phyloP scores from a whole-genome alignment of 805 yeast species.

The Candida maris region DNA sequence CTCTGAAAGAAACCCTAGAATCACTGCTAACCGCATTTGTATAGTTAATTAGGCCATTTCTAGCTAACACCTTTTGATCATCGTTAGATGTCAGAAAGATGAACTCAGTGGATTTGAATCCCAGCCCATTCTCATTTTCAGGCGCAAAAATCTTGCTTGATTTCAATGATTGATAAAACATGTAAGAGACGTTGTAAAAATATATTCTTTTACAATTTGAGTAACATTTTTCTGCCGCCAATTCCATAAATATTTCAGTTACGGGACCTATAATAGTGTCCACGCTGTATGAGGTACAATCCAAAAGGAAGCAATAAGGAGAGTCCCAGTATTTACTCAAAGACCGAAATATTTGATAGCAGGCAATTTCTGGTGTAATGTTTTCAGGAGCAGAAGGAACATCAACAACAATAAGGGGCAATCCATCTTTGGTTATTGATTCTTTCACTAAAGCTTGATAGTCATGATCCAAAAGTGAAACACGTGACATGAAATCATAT shows the following conservation, averaged over 20 bases:
- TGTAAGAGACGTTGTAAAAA: constrained; percentile 46
- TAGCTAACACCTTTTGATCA: constrained; percentile 40
- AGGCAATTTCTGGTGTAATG: constrained; percentile 45
- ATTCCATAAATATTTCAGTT: constrained; percentile 22
- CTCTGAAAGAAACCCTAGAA: constrained; percentile 49
- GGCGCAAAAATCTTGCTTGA: constrained; percentile 4
- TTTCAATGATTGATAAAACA: constrained; percentile 17
- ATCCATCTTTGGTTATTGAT: constrained; percentile 67
- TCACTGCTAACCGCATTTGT: constrained; percentile 43
- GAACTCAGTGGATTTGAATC: constrained; percentile 15
- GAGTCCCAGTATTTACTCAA: constrained; percentile 70
- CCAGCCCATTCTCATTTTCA: constrained; percentile 6
- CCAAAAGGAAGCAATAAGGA: constrained; percentile 58
- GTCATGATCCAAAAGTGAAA: constrained; percentile 52
- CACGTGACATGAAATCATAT: constrained; percentile 71
- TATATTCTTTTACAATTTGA: constrained; percentile 52
- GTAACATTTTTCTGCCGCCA: constrained; percentile 48
- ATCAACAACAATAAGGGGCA: constrained; percentile 60
- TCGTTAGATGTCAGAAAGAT: constrained; percentile 45
- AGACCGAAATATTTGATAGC: constrained; percentile 60
- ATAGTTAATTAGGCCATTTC: constrained; percentile 41
- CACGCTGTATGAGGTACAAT: constrained; percentile 56
- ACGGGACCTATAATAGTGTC: constrained; percentile 10
- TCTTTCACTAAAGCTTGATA: constrained; percentile 50
- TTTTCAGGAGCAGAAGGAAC: constrained; percentile 37